phyloP scores from a whole-genome alignment of 1,139 yeast genomes.

The Pichia sp. region DNA sequence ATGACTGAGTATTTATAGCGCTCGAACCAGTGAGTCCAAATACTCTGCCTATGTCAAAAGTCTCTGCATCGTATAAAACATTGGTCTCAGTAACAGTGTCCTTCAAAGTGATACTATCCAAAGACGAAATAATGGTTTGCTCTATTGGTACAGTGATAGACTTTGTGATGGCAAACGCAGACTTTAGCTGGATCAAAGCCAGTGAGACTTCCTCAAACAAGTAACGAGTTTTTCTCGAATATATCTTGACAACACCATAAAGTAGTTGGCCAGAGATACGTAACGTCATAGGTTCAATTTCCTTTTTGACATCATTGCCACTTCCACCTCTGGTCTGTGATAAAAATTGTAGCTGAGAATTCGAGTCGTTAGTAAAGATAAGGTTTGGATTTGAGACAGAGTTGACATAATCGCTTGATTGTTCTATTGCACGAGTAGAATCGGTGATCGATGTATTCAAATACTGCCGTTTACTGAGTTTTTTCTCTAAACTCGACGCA shows the following conservation, averaged over 20 bases:
- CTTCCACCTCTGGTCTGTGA: constrained; percentile 7
- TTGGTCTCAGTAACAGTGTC: constrained; percentile 81
- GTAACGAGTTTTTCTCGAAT: constrained; percentile 81
- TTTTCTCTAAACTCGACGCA: constrained; percentile 84
- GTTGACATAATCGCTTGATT: constrained; percentile 17
- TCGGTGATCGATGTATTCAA: constrained; percentile 66
- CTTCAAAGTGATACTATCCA: constrained; percentile 57
- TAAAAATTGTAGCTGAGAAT: constrained; percentile 11
- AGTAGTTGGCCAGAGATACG: constrained; percentile 84
- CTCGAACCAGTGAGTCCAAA: constrained; percentile 15
- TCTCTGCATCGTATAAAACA: constrained; percentile 56
- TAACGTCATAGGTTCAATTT: constrained; percentile 58
- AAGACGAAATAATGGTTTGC: constrained; percentile 34
- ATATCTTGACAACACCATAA: constrained; percentile 84
- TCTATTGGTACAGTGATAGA: constrained; percentile 32
- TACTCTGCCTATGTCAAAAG: constrained; percentile 52
- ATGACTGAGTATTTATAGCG: constrained; percentile 6
- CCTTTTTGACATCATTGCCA: background rate
- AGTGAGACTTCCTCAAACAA: constrained; percentile 82
- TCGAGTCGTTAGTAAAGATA: constrained; percentile 3
- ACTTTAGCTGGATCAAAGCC: constrained; percentile 66
- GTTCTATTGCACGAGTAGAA: constrained; percentile 53
- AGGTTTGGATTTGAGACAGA: background rate
- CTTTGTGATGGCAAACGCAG: constrained; percentile 56
- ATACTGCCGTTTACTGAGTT: constrained; percentile 71